Evolutionary conservation across 208 protist species (phyloP).

Genomic region (Novymonas esmeraldas): DNA sequence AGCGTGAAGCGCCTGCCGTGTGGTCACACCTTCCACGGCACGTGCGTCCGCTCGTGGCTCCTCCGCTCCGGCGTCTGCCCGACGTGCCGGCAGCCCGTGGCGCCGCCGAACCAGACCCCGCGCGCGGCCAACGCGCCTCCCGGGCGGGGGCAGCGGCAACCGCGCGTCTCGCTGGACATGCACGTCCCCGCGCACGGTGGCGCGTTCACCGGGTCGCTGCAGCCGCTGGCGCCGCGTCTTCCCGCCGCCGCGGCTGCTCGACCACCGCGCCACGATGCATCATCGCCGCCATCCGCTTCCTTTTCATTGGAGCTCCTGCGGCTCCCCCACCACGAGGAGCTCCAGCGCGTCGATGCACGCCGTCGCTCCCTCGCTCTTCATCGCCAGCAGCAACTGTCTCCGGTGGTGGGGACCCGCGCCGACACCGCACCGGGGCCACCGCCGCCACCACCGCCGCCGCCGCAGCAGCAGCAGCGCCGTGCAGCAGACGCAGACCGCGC

Average conservation of each 20-base stretch:
- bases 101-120: not conserved
- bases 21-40: constrained; percentile 81
- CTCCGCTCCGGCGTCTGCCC: constrained; percentile 60
- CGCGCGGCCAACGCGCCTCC: not conserved
- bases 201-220: constrained; percentile 28
- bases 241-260: constrained; percentile 12
- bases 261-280: not conserved
- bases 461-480: not conserved
- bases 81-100: constrained; percentile 55
- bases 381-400: constrained; percentile 8
- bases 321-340: constrained; percentile 20
- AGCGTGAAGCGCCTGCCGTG: constrained; percentile 71
- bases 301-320: not conserved
- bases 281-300: not conserved
- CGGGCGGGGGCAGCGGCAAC: not conserved
- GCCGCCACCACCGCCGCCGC: not conserved
- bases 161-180: constrained; percentile 10
- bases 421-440: not conserved
- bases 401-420: not conserved
- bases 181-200: not conserved
- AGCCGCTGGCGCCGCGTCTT: constrained; percentile 35
- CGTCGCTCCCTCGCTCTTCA: constrained; percentile 11
- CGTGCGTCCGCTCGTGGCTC: constrained; percentile 82
- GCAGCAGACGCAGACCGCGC: too few species aligned
- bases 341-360: constrained; percentile 15